phyloP scores from a whole-genome alignment of 768 basidiomycete genomes.

The Phaeotremella skinneri region DNA sequence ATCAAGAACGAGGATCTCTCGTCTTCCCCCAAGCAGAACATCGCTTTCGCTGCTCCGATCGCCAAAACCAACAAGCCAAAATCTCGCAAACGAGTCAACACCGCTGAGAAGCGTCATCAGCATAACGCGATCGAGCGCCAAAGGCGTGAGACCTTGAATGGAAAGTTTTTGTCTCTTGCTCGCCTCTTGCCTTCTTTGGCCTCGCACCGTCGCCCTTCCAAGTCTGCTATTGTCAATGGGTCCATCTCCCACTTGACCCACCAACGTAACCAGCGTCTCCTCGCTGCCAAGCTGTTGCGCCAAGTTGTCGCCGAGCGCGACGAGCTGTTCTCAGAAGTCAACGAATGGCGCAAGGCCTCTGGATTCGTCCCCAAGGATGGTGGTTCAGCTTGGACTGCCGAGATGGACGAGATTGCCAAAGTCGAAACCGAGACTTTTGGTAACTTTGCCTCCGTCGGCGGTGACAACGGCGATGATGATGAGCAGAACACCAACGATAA shows the following conservation, averaged over 20 bases:
- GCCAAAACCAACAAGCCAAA: constrained; percentile 54
- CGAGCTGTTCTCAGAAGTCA: constrained; percentile 82
- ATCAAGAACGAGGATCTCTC: constrained; percentile 13
- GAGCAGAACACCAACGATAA: constrained; percentile 30
- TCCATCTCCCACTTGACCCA: constrained; percentile 73
- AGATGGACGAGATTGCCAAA: constrained; percentile 43
- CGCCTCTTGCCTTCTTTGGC: constrained; percentile 85
- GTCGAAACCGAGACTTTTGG: constrained; percentile 50
- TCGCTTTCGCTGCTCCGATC: background rate
- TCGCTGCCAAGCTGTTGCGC: constrained; percentile 79
- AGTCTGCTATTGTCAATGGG: constrained; percentile 94
- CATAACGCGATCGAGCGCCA: constrained; percentile 97
- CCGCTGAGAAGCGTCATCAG: constrained; percentile 90
- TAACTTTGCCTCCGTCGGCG: constrained; percentile 37
- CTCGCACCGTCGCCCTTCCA: constrained; percentile 87
- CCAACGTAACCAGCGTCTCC: constrained; percentile 72
- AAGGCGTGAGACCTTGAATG: constrained; percentile 87
- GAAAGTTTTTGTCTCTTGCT: constrained; percentile 84
- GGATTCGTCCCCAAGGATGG: constrained; percentile 57
- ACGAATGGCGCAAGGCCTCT: constrained; percentile 81
- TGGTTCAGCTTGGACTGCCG: constrained; percentile 38
- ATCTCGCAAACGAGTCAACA: constrained; percentile 84
- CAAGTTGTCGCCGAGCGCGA: constrained; percentile 76
- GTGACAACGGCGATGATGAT: constrained; percentile 37
- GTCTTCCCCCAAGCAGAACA: constrained; percentile 4